Evolutionary conservation across 2,329 filamentous ascomycete genomes (phyloP).

Genomic region (Exophiala sideris): DNA sequence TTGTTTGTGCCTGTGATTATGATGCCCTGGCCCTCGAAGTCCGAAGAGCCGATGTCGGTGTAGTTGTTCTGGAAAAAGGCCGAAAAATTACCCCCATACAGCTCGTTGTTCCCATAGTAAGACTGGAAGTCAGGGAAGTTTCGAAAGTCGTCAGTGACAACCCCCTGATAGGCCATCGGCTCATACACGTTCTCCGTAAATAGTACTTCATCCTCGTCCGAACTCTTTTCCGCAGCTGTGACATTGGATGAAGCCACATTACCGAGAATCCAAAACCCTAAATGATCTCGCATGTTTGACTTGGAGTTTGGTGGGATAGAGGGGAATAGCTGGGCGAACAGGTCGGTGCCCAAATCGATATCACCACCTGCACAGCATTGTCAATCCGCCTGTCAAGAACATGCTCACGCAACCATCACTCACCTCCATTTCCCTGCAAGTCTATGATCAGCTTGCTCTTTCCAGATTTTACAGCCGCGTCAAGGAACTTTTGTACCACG

Average conservation of each 20-base stretch:
- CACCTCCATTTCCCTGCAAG: conserved; percentile 56
- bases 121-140: conserved; percentile 43
- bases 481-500: conserved; percentile 41
- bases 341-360: conserved; percentile 45
- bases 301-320: conserved; percentile 43
- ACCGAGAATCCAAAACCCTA: conserved; percentile 38
- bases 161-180: conserved; percentile 34
- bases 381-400: neutral
- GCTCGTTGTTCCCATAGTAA: conserved; percentile 39
- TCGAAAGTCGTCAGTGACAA: conserved; percentile 32
- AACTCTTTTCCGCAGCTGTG: conserved; percentile 16
- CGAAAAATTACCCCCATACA: conserved; percentile 55
- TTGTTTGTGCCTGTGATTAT: conserved; percentile 50
- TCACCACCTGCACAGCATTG: conserved; percentile 43
- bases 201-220: conserved; percentile 31
- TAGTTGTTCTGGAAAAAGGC: conserved; percentile 55
- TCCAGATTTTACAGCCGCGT: conserved; percentile 42
- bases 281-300: conserved; percentile 46
- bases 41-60: conserved; percentile 37
- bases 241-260: conserved; percentile 25
- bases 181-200: conserved; percentile 31
- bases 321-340: conserved; percentile 57
- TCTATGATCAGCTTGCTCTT: conserved; percentile 66
- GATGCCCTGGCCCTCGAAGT: conserved; percentile 32
- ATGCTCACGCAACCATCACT: neutral